Conservation (phyloP, 169 alveolate species). For the Eimeria tenella region DNA sequence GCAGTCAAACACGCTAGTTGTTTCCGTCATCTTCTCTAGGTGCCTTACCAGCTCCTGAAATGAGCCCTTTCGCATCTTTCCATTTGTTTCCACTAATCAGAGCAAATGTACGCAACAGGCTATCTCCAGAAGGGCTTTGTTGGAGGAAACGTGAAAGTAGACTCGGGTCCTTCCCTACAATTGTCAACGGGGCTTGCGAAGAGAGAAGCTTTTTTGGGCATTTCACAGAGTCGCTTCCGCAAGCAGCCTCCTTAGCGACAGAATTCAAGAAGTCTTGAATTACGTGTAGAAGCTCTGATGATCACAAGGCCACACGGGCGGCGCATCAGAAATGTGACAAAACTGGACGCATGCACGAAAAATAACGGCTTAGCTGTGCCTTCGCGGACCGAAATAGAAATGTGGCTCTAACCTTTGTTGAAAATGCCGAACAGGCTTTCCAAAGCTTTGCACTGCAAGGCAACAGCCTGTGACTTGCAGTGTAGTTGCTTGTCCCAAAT, state of each 20-base stretch:
- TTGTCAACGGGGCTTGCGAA: constrained; percentile 16
- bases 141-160: not conserved
- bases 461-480: not conserved
- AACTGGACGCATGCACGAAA: not conserved
- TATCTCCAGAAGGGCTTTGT: constrained; percentile 21
- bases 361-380: not conserved
- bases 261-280: not conserved
- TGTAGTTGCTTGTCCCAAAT: not conserved
- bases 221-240: constrained; percentile 16
- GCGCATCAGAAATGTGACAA: not conserved
- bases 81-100: constrained; percentile 50
- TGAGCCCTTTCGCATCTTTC: constrained; percentile 39
- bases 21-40: too few species aligned
- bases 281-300: not conserved
- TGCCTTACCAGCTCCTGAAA: constrained; percentile 10
- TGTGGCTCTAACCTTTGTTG: constrained; percentile 16
- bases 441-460: constrained; percentile 51
- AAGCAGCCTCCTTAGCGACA: constrained; percentile 30
- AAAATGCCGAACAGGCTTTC: constrained; percentile 30
- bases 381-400: not conserved
- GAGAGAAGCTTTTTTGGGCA: constrained; percentile 47
- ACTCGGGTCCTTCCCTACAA: constrained; percentile 9
- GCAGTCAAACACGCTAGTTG: not conserved
- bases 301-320: not conserved
- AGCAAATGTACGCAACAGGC: constrained; percentile 23